Base-by-base conservation (phyloP, 805 yeast species). In the Lipomyces yamanashiensis region DNA sequence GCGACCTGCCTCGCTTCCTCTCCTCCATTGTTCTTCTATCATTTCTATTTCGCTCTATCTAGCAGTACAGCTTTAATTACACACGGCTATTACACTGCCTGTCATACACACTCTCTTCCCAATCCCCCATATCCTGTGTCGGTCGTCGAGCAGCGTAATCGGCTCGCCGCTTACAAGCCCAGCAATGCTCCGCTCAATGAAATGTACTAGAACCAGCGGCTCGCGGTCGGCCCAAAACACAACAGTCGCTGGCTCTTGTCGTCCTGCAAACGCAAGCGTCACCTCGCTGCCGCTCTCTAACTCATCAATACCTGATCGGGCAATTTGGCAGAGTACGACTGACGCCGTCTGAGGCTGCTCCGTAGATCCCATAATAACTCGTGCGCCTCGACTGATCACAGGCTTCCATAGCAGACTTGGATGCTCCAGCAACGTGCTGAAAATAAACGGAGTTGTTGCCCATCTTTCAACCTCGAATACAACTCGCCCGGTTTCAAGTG, bases 141-240 rank as follows among this genome's bases (percentile, higher is more conserved):
- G 5, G 19, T 33, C 43, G 34, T 17, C 41, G n/a, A 54, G 51
- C 50, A 54, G n/a, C 58, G 51, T 19, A 33, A 54, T 51, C 12
- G 58, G 33, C 43, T 54, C 58, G 34, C 45, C 45, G 13, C 51
- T 13, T n/a, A 54, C 39, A 41, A 54, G 41, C 8, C 51, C 51
- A 5, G 43, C 50, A 9, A 44, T 33, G 9, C 40, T 23, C 8
- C 47, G 36, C 10, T 43, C 40, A 12, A 54, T 7, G 12, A 21
- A n/a, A 13, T 34, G 49, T 19, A 54, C n/a, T 12, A 54, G 41
- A 21, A 41, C 57, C 2, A 53, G 37, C 12, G 57, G 34, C 8
- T 28, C 57, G 40, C 17, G 43, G 33, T 44, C 51, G 12, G 51
- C 41, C 58, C 58, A 54, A n/a, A 44, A 45, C 39, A 54, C 13